Evolutionary conservation across 1,284 basidiomycete genomes (phyloP).

Genomic region (Cryptococcus sp.): DNA sequence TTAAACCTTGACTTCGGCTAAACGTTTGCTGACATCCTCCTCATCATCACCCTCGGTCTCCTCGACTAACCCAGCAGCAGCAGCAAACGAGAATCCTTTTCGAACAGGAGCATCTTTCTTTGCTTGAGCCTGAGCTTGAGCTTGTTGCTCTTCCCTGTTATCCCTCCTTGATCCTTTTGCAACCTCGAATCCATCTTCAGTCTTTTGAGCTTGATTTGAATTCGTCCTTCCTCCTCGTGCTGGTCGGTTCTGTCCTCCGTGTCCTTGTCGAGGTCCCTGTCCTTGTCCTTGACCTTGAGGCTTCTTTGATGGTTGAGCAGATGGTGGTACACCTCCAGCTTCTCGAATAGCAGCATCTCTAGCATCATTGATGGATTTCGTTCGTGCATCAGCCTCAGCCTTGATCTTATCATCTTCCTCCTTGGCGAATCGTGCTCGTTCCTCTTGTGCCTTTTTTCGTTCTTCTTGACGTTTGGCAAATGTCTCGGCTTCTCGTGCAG

Average conservation of each 20-base stretch:
- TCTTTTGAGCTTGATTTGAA: constrained; percentile 5
- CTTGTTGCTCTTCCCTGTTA: constrained; percentile 2
- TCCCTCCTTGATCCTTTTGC: constrained; percentile 10
- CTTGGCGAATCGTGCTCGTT: constrained; percentile 19
- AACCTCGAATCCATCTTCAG: constrained; percentile 37
- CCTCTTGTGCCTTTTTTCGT: constrained; percentile 30
- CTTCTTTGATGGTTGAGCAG: constrained; percentile 2
- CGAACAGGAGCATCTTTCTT: constrained; percentile 31
- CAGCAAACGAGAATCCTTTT: constrained; percentile 42
- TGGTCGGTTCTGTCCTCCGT: constrained; percentile 1
- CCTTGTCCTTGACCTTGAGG: constrained; percentile 4
- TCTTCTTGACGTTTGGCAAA: constrained; percentile 30
- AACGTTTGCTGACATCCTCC: constrained; percentile 14
- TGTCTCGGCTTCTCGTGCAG: constrained; percentile 63
- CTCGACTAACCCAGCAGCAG: constrained; percentile 34
- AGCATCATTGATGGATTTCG: constrained; percentile 27
- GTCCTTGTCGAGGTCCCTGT: constrained; percentile 8
- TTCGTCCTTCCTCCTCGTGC: constrained; percentile 14
- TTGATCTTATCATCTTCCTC: constrained; percentile 38
- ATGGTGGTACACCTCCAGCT: constrained; percentile 7
- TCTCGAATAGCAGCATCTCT: constrained; percentile 23
- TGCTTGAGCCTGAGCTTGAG: constrained; percentile 5
- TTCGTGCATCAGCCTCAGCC: constrained; percentile 23
- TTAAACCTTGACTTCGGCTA: constrained; percentile 27
- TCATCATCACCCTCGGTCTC: constrained; percentile 10